phyloP scores from a whole-genome alignment of 2,329 filamentous ascomycete species.

The Diplocarpon rosae region DNA sequence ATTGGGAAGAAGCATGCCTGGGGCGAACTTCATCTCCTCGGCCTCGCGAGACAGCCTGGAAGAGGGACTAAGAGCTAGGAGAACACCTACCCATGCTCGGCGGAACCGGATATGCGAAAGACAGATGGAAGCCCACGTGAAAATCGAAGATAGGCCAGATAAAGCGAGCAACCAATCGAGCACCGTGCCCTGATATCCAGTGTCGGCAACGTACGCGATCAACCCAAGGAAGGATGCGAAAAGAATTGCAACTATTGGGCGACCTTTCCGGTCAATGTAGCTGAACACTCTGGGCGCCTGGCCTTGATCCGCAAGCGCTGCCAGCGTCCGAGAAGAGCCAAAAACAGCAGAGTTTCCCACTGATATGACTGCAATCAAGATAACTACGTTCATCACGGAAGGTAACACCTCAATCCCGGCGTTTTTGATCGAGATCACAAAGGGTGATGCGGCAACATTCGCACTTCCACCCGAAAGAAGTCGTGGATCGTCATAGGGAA shows the following conservation, averaged over 20 bases:
- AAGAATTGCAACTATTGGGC: constrained; percentile 63
- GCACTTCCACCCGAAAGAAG: constrained; percentile 50
- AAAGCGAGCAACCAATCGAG: constrained; percentile 74
- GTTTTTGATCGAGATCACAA: constrained; percentile 83
- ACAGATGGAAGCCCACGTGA: constrained; percentile 79
- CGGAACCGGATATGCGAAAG: constrained; percentile 90
- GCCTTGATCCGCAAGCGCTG: constrained; percentile 77
- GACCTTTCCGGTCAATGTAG: constrained; percentile 74
- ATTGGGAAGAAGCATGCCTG: too few species aligned
- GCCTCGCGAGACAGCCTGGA: too few species aligned
- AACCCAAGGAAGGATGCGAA: constrained; percentile 59
- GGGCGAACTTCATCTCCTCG: too few species aligned
- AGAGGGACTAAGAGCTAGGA: too few species aligned
- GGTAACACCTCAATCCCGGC: constrained; percentile 73
- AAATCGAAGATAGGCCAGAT: constrained; percentile 61
- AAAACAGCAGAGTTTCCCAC: constrained; percentile 91
- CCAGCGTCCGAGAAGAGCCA: constrained; percentile 80
- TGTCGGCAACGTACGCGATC: constrained; percentile 65
- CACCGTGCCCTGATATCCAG: constrained; percentile 40
- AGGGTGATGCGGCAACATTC: constrained; percentile 71
- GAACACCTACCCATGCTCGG: constrained; percentile 31
- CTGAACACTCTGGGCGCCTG: constrained; percentile 68
- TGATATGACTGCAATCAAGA: constrained; percentile 79
- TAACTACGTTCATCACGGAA: constrained; percentile 90
- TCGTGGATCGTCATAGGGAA: constrained; percentile 56